phyloP scores from a whole-genome alignment of 345 rosid species.

The Melastoma malabathricum region DNA sequence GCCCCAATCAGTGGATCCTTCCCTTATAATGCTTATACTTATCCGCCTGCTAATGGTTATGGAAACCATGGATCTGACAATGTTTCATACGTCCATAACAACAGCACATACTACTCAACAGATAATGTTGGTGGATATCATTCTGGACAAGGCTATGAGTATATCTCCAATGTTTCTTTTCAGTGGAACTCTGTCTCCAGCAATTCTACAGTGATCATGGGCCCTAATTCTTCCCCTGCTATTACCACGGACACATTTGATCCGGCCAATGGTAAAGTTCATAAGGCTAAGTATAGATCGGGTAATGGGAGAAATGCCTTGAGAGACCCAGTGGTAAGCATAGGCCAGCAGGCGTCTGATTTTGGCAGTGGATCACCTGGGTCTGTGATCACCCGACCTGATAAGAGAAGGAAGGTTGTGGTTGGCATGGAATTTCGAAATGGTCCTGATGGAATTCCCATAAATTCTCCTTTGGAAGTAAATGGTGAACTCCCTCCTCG shows the following conservation, averaged over 20 bases:
- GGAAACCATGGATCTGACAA: constrained; percentile 55
- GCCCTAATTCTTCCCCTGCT: constrained; percentile 42
- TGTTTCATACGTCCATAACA: constrained; percentile 56
- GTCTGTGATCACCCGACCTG: constrained; percentile 36
- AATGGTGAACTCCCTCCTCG: constrained; percentile 24
- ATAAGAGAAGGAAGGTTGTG: constrained; percentile 65
- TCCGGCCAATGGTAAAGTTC: constrained; percentile 40
- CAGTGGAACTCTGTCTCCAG: constrained; percentile 61
- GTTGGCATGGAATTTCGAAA: constrained; percentile 31
- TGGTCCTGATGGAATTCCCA: constrained; percentile 40
- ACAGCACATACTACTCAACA: constrained; percentile 36
- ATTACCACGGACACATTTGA: constrained; percentile 35
- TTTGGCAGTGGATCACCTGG: constrained; percentile 22
- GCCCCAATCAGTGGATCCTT: constrained; percentile 71
- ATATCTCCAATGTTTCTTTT: constrained; percentile 56
- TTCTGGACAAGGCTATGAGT: constrained; percentile 68
- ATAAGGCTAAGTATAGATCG: constrained; percentile 30
- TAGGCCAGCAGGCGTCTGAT: constrained; percentile 16
- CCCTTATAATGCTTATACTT: constrained; percentile 52
- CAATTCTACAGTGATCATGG: constrained; percentile 39
- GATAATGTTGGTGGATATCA: constrained; percentile 55
- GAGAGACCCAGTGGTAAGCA: constrained; percentile 16
- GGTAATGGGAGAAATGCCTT: constrained; percentile 36
- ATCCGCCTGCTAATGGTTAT: constrained; percentile 42
- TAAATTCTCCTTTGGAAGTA: constrained; percentile 27